Evolutionary conservation across 2,329 filamentous ascomycete species (phyloP).

Genomic region (Dothistroma pini): DNA sequence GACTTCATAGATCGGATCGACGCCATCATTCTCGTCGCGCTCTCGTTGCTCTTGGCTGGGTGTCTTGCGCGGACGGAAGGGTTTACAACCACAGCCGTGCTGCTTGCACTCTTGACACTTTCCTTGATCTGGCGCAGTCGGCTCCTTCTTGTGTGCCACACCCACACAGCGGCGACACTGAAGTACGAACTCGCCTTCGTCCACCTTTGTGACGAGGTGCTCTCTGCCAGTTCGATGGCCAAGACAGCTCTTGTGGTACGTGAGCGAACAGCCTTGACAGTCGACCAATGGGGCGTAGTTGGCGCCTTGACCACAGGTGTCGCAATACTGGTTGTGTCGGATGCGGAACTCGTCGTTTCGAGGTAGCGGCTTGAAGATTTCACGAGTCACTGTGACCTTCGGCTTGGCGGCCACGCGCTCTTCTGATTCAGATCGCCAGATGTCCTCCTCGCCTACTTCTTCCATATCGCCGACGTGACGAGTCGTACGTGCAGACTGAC

Average conservation of each 20-base stretch:
- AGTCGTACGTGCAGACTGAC: slow-evolving; percentile 46
- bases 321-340: slow-evolving; percentile 68
- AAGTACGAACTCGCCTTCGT: slow-evolving; percentile 71
- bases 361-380: slow-evolving; percentile 65
- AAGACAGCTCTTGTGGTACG: slow-evolving; percentile 81
- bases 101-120: slow-evolving; percentile 67
- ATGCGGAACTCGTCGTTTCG: slow-evolving; percentile 63
- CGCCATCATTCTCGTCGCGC: slow-evolving; percentile 71
- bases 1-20: slow-evolving; percentile 70
- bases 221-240: slow-evolving; percentile 69
- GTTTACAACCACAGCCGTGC: slow-evolving; percentile 63
- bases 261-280: slow-evolving; percentile 84
- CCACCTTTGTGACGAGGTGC: slow-evolving; percentile 87
- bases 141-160: slow-evolving; percentile 63
- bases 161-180: slow-evolving; percentile 87
- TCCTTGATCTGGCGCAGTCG: slow-evolving; percentile 64
- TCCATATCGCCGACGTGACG: slow-evolving; percentile 48
- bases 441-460: slow-evolving; percentile 58
- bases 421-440: slow-evolving; percentile 45
- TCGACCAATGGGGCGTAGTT: slow-evolving; percentile 70
- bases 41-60: slow-evolving; percentile 79
- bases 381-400: slow-evolving; percentile 61
- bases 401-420: slow-evolving; percentile 41
- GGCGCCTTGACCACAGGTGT: slow-evolving; percentile 61
- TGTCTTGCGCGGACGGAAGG: slow-evolving; percentile 71